Conservation (phyloP, 805 yeast genomes). For the Kazachstania africana region DNA sequence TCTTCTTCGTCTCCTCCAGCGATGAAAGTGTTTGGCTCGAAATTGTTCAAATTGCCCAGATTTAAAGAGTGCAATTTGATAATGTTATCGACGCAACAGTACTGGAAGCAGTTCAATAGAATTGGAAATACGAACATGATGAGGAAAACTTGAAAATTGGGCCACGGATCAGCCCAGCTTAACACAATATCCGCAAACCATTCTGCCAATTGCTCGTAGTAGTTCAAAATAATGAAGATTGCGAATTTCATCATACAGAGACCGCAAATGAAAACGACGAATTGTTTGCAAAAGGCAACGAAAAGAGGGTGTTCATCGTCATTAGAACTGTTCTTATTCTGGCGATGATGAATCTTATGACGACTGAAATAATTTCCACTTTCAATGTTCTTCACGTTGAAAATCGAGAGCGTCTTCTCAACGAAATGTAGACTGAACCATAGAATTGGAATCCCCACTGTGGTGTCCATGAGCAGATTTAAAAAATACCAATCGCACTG, state of each 20-base stretch:
- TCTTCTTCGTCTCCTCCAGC: too few relatives aligned
- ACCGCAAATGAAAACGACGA: constrained; percentile 55
- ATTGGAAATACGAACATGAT: constrained; percentile 79
- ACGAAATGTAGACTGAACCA: constrained; percentile 45
- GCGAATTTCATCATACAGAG: constrained; percentile 50
- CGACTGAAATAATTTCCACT: constrained; percentile 32
- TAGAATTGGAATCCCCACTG: constrained; percentile 80
- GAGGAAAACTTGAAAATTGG: constrained; percentile 72
- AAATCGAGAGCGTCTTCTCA: constrained; percentile 30
- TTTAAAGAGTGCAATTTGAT: constrained; percentile 42
- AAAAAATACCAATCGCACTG: constrained; percentile 95
- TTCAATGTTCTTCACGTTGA: constrained; percentile 31
- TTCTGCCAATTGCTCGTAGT: constrained; percentile 59
- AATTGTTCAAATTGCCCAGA: constrained; percentile 17
- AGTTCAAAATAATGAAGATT: constrained; percentile 44
- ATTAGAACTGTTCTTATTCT: neutral
- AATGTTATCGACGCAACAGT: constrained; percentile 59
- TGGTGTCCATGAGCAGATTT: constrained; percentile 80
- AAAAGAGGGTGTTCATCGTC: constrained; percentile 20
- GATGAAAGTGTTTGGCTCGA: constrained; percentile 20
- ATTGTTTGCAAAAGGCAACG: constrained; percentile 58
- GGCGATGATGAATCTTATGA: too few relatives aligned
- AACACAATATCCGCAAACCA: constrained; percentile 66
- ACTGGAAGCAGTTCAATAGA: constrained; percentile 62
- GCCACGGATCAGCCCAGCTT: constrained; percentile 74